Evolutionary conservation across 805 yeast species (phyloP), one percentile per base, ranked within the genome.

Genomic region (Candida tammaniensis): DNA sequence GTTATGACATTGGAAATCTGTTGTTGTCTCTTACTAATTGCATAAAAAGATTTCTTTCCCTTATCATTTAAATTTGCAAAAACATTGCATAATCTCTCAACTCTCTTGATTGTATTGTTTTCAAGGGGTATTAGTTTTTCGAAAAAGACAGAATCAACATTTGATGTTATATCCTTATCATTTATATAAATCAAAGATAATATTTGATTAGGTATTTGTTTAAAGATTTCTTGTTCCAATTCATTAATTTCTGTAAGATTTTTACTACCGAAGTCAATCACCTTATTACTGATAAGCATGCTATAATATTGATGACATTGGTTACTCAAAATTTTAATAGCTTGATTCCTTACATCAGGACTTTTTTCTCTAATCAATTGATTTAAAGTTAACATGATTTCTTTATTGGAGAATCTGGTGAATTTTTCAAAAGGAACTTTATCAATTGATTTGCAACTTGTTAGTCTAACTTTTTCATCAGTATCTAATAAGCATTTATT

Each of bases 291-390:
- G 5, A 35, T 32, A 1, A 34, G 35, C 9, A 42, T 41, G 7
- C 40, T 38, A 15, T 61, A 60, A 17, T 76, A 70, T 6, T 65
- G 61, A 38, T 79, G 64, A 55, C 76, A 86, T 7, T 83, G 42
- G 6, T 68, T 59, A 0, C 86, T 79, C 5, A 78, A 62, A 4
- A 80, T 58, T 7, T 59, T 53, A 2, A 86, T 73, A 4, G 82
- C 76, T 26, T 70, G 66, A 32, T 70, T 71, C 47, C 96, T 72
- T 15, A 85, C 83, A 14, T 72, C 78, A 4, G 67, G 42, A 45
- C 80, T 77, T 46, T 76, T 83, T 48, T 88, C 96, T 51, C 95
- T 71, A 2, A 82, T 68, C 24, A 89, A 59, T 40, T 78, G 83
- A 3, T 74, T 58, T 15, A 88, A 57, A 0, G 82, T 75, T 16